Conservation (phyloP, 805 yeast genomes). For the Candida golubevii region DNA sequence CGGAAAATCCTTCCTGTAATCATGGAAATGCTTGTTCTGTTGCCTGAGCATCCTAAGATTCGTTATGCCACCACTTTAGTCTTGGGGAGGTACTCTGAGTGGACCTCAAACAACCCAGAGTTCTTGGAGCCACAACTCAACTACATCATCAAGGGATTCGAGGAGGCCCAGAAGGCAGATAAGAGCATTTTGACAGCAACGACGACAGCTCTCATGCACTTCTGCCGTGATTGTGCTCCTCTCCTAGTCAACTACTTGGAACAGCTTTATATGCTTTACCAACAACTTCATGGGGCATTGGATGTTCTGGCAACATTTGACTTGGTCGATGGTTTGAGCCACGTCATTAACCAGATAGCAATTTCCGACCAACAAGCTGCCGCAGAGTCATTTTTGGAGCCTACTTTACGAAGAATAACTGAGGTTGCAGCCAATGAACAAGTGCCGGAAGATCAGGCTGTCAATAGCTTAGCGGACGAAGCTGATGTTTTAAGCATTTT, state of each 20-base stretch:
- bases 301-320: conserved; percentile 72
- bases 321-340: conserved; percentile 85
- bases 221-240: conserved; percentile 84
- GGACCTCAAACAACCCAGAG: conserved; percentile 87
- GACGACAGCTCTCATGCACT: conserved; percentile 88
- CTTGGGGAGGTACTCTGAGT: conserved; percentile 91
- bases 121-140: conserved; percentile 76
- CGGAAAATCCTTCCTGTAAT: conserved; percentile 67
- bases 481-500: conserved; percentile 66
- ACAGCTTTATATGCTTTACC: conserved; percentile 72
- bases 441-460: conserved; percentile 17
- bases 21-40: conserved; percentile 59
- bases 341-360: conserved; percentile 64
- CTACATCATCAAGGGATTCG: conserved; percentile 76
- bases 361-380: conserved; percentile 49
- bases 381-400: conserved; percentile 59
- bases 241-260: conserved; percentile 63
- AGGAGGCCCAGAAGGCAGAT: conserved; percentile 14
- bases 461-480: conserved; percentile 51
- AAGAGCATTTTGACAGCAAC: conserved; percentile 73
- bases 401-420: conserved; percentile 51
- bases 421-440: conserved; percentile 15
- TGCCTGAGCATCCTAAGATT: conserved; percentile 83
- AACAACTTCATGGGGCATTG: conserved; percentile 44
- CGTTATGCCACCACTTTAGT: conserved; percentile 92